Evolutionary conservation across 352 stramenopile genomes (phyloP).

Genomic region (Blastocystis sp.): DNA sequence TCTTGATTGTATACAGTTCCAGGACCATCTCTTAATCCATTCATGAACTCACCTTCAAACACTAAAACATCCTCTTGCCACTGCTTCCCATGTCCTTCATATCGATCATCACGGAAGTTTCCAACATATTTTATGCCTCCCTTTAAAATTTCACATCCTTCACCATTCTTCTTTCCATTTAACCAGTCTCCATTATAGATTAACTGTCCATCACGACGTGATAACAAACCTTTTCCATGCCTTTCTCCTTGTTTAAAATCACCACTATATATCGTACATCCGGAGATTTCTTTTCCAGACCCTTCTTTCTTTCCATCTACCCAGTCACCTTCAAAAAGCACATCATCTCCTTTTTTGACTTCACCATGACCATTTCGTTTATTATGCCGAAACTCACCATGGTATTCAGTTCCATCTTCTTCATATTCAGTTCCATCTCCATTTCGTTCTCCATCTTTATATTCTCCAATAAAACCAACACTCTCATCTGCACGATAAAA

Average conservation of each 20-base stretch:
- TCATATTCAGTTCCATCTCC: slow-evolving; percentile 29
- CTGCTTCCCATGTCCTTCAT: slow-evolving; percentile 5
- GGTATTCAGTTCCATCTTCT: neutral
- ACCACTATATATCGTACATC: neutral
- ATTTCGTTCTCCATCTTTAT: neutral
- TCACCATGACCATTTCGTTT: slow-evolving; percentile 13
- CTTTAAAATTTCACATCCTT: slow-evolving; percentile 51
- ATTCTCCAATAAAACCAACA: neutral
- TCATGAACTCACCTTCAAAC: slow-evolving; percentile 53
- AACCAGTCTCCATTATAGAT: slow-evolving; percentile 43
- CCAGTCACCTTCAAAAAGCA: slow-evolving; percentile 38
- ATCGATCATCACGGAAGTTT: slow-evolving; percentile 22
- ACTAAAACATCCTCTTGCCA: neutral
- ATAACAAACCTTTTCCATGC: slow-evolving; percentile 11
- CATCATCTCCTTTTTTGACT: neutral
- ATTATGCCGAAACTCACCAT: neutral
- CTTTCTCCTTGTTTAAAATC: neutral
- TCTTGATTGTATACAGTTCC: slow-evolving; percentile 17
- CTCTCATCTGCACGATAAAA: neutral
- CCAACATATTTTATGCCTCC: slow-evolving; percentile 37
- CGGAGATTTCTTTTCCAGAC: neutral
- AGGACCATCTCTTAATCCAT: slow-evolving; percentile 15
- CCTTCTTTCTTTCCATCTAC: neutral
- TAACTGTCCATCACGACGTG: neutral
- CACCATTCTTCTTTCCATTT: slow-evolving; percentile 23